Evolutionary conservation across 495 filamentous ascomycete species (phyloP).

Genomic region (Parathielavia hyrcaniae): DNA sequence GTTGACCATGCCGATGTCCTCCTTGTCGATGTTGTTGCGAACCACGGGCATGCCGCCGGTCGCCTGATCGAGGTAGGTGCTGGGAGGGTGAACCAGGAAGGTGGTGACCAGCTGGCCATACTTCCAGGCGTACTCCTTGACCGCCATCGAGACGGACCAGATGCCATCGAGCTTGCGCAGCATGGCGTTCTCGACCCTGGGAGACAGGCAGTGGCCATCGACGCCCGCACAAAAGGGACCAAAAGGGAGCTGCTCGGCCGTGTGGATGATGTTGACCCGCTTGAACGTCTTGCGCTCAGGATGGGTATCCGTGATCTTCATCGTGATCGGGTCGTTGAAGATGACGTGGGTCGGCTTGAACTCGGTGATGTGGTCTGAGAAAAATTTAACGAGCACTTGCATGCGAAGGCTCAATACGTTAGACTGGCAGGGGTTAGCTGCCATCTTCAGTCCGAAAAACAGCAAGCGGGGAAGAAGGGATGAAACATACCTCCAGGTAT

Average conservation of each 20-base stretch:
- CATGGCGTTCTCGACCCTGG: conserved; percentile 21
- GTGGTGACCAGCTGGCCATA: conserved; percentile 26
- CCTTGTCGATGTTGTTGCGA: conserved; percentile 29
- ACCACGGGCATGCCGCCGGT: conserved; percentile 20
- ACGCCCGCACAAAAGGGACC: conserved; percentile 27
- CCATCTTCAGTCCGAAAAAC: not conserved
- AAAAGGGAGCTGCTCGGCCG: conserved; percentile 32
- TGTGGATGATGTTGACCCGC: conserved; percentile 29
- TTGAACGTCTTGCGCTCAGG: conserved; percentile 16
- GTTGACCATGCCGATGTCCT: conserved; percentile 33
- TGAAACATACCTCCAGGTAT: conserved; percentile 25
- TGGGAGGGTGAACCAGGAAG: conserved; percentile 24
- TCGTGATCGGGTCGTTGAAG: conserved; percentile 32
- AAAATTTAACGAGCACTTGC: conserved; percentile 17
- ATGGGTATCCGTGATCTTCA: conserved; percentile 26
- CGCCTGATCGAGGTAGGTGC: conserved; percentile 25
- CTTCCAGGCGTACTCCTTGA: conserved; percentile 25
- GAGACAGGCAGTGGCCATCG: conserved; percentile 26
- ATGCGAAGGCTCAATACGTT: conserved; percentile 15
- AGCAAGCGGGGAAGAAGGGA: not conserved
- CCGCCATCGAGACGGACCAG: conserved; percentile 29
- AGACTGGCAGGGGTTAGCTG: conserved; percentile 6
- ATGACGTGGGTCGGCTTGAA: conserved; percentile 32
- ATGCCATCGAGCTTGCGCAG: conserved; percentile 28
- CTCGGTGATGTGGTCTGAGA: conserved; percentile 12